phyloP scores from a whole-genome alignment of 148 eudicot genomes.

The Diospyros lotus region DNA sequence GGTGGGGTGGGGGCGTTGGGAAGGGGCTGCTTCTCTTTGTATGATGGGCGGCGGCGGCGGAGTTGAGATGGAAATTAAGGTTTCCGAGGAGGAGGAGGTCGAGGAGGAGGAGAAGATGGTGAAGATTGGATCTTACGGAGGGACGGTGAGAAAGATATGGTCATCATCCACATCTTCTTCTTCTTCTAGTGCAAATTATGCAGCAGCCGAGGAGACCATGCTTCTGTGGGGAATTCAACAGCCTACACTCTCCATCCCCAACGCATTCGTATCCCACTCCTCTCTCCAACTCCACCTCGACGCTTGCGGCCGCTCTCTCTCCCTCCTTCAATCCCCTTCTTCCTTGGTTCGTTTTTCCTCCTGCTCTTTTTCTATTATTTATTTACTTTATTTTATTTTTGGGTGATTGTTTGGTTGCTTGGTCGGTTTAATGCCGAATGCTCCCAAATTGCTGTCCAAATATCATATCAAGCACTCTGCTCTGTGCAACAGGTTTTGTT shows the following conservation, averaged over 20 bases:
- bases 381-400: neutral
- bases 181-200: neutral
- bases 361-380: no score
- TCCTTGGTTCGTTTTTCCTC: conserved; percentile 43
- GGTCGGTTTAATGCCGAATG: no score
- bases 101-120: conserved; percentile 28
- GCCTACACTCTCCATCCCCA: conserved; percentile 60
- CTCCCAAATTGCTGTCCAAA: no score
- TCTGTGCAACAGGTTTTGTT: neutral
- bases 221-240: conserved; percentile 86
- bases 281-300: conserved; percentile 62
- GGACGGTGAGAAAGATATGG: conserved; percentile 38
- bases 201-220: conserved; percentile 66
- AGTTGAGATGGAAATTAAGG: neutral
- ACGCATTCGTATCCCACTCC: conserved; percentile 67
- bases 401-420: no score
- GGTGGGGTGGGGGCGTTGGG: no score
- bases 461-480: neutral
- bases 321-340: conserved; percentile 84
- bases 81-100: conserved; percentile 16
- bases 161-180: neutral
- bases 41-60: neutral
- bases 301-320: conserved; percentile 79
- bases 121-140: conserved; percentile 54
- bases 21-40: no score